Evolutionary conservation across 1,139 yeast genomes (phyloP), one percentile per base, ranked within the genome.

Genomic region (Protomyces lactucae-debilis): DNA sequence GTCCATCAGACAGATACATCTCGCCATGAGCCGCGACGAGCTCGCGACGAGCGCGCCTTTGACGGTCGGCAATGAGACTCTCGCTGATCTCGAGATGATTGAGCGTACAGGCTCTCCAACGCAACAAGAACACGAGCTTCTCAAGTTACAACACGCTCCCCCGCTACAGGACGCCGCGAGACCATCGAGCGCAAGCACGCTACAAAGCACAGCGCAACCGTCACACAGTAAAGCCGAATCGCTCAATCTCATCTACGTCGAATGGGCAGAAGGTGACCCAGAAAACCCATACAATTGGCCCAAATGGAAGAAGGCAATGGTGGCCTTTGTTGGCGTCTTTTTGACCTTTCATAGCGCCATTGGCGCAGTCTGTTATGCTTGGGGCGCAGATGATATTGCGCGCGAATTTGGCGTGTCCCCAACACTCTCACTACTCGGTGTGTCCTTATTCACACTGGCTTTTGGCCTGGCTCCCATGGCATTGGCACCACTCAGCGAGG

Each of bases 381-480:
- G 59, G 57, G 55, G 57, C 28, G 56, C 43, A 8, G 56, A 35
- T 9, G 53, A 54, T 3, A 55, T 61, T 35, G 52, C 46, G 56
- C 36, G 12, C 25, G 56, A 55, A 23, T 61, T 61, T 51, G 39
- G 28, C 43, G 61, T 61, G n/a, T 61, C 65, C 14, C 37, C 53
- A n/a, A 60, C 57, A 12, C 65, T 60, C n/a, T 55, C 65, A 18
- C 23, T 55, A 6, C 51, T 55, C 23, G 64, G 63, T 23, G 51
- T 61, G n/a, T 54, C 64, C 16, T 35, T 64, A 35, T 64, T 52
- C 48, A 55, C 61, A 10, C 53, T 64, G 28, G 66, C 66, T 55
- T 66, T 86, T 70, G 52, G 60, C 35, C 53, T 83, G 43, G 96
- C 95, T 3, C 95, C 96, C 0, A 76, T 87, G 69, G 75, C 88